Percentiles rank a stretch among this genome's conserved stretches.
Evolutionary conservation across 1,284 basidiomycete species (phyloP).

Genomic region (Phylloporus gajari): DNA sequence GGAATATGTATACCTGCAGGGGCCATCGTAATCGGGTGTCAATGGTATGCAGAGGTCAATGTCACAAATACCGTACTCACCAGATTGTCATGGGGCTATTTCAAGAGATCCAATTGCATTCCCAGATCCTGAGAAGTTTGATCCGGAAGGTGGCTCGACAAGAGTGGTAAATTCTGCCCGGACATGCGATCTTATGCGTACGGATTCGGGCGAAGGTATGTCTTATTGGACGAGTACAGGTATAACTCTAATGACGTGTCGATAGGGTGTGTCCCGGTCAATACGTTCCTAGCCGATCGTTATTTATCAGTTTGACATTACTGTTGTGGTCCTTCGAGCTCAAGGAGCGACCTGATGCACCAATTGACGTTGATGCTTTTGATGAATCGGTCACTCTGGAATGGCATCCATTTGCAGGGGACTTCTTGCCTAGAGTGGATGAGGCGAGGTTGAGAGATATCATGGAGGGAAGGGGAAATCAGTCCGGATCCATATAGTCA

Average conservation of each 20-base stretch:
- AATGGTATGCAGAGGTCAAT: constrained; percentile 53
- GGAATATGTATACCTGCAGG: constrained; percentile 67
- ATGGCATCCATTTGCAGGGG: constrained; percentile 18
- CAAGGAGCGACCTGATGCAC: constrained; percentile 16
- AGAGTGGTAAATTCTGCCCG: constrained; percentile 57
- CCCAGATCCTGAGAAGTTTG: constrained; percentile 66
- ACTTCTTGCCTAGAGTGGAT: constrained; percentile 14
- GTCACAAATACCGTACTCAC: neutral
- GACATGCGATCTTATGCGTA: constrained; percentile 65
- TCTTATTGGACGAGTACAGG: neutral
- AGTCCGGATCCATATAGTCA: neutral
- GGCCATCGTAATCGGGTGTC: constrained; percentile 64
- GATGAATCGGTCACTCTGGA: constrained; percentile 6
- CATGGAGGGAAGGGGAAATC: constrained; percentile 7
- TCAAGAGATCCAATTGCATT: constrained; percentile 62
- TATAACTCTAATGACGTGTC: neutral
- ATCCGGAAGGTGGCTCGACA: constrained; percentile 64
- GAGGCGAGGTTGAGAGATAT: constrained; percentile 12
- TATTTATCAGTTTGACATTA: constrained; percentile 21
- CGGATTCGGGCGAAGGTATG: constrained; percentile 60
- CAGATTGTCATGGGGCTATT: constrained; percentile 15
- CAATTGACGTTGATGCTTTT: constrained; percentile 20
- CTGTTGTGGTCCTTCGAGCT: constrained; percentile 28
- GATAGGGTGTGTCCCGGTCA: constrained; percentile 28
- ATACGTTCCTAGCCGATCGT: constrained; percentile 22